Percentiles rank a stretch among this genome's conserved stretches.
Evolutionary conservation across 371 early-diverging fungal genomes (phyloP).

Genomic region (Rhizopus delemar): DNA sequence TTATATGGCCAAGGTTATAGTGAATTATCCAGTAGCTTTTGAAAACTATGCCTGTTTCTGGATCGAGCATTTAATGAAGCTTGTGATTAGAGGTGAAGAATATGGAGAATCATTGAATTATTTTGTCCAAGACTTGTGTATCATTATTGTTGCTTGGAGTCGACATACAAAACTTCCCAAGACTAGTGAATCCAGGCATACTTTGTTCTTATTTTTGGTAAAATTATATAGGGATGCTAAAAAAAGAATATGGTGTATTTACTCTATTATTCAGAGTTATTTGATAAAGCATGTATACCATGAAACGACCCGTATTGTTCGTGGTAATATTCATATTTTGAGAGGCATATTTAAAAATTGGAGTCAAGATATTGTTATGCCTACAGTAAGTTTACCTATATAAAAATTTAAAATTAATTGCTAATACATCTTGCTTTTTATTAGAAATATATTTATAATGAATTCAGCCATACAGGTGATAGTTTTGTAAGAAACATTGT

Average conservation of each 20-base stretch:
- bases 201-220: conserved; percentile 45
- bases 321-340: conserved; percentile 59
- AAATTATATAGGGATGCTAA: not conserved
- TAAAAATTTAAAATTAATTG: not conserved
- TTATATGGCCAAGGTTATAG: conserved; percentile 62
- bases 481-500: conserved; percentile 36
- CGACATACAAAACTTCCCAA: conserved; percentile 22
- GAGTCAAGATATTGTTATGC: conserved; percentile 52
- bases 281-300: conserved; percentile 55
- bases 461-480: conserved; percentile 33
- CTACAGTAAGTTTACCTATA: conserved; percentile 54
- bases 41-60: conserved; percentile 58
- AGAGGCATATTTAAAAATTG: conserved; percentile 64
- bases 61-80: conserved; percentile 60
- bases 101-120: conserved; percentile 73
- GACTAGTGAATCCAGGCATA: conserved; percentile 40
- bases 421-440: conserved; percentile 8
- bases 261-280: conserved; percentile 36
- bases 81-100: conserved; percentile 50
- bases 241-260: not conserved
- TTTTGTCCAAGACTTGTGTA: conserved; percentile 65
- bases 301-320: conserved; percentile 38
- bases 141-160: conserved; percentile 63
- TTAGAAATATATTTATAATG: conserved; percentile 49
- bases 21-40: conserved; percentile 64